Evolutionary conservation across 106 monocot species (phyloP).

Genomic region (Dioscorea dumetorum): DNA sequence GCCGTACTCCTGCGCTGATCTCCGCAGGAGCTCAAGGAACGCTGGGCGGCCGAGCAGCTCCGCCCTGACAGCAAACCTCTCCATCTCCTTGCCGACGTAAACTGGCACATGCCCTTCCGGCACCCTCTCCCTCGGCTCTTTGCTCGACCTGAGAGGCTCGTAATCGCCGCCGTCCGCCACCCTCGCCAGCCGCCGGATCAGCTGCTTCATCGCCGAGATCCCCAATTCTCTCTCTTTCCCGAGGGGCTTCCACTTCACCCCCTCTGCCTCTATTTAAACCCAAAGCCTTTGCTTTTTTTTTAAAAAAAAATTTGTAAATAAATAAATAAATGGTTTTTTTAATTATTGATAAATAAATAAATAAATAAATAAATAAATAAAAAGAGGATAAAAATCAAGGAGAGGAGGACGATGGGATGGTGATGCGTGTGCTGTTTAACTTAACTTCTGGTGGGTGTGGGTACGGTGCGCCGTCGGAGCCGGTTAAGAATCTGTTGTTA

Average conservation of each 20-base stretch:
- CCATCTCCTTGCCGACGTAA: constrained; percentile 72
- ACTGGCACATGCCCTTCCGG: constrained; percentile 65
- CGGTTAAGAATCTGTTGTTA: no score
- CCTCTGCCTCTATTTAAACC: no score
- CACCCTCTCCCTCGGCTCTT: background rate
- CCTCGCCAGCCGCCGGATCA: constrained; percentile 42
- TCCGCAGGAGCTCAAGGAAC: constrained; percentile 41
- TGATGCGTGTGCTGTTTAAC: no score
- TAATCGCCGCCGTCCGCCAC: constrained; percentile 31
- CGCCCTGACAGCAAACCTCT: constrained; percentile 46
- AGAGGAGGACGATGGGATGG: no score
- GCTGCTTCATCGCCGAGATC: constrained; percentile 26
- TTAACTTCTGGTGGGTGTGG: no score
- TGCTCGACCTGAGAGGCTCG: background rate
- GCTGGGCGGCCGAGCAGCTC: constrained; percentile 41
- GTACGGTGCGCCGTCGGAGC: no score
- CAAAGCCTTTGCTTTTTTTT: no score
- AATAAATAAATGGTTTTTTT: background rate
- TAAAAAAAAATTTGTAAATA: background rate
- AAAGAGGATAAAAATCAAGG: no score
- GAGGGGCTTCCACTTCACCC: background rate
- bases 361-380: background rate
- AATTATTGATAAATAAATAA: background rate
- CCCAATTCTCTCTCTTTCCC: background rate
- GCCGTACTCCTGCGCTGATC: constrained; percentile 63